Percentiles rank a stretch among this genome's conserved stretches.
Evolutionary conservation across 345 rosid genomes (phyloP).

Genomic region (Rubroshorea leprosula): DNA sequence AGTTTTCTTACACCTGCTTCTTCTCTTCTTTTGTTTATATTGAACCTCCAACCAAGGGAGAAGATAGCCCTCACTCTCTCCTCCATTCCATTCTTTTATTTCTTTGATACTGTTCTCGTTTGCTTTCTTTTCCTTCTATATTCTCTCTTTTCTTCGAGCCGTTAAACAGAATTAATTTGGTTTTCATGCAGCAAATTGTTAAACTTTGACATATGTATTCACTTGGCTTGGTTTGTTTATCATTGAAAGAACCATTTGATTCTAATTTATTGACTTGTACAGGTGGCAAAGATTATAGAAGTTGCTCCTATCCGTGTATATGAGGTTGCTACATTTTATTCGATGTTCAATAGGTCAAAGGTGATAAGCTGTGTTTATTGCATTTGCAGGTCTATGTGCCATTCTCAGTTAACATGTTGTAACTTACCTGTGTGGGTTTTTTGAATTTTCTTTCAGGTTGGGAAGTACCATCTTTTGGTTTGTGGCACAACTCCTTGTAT

Average conservation of each 20-base stretch:
- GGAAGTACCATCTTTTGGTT: constrained; percentile 92
- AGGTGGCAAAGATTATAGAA: constrained; percentile 85
- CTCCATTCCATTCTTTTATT: no score
- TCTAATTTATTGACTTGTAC: constrained; percentile 16
- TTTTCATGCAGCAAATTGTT: no score
- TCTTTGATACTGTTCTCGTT: no score
- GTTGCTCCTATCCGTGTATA: constrained; percentile 95
- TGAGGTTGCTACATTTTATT: constrained; percentile 97
- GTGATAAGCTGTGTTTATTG: constrained; percentile 33
- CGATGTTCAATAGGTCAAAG: constrained; percentile 90
- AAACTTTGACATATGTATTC: no score
- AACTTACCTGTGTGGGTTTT: constrained; percentile 10
- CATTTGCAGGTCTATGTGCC: constrained; percentile 8
- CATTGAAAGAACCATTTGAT: background rate
- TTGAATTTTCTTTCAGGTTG: constrained; percentile 53
- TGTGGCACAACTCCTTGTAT: constrained; percentile 99
- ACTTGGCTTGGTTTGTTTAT: background rate
- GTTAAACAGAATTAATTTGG: no score
- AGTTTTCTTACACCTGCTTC: no score
- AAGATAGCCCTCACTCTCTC: no score
- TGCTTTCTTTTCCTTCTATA: no score
- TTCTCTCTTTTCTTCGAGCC: no score
- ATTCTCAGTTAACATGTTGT: background rate
- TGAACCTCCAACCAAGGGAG: no score
- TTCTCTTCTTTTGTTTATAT: no score